Evolutionary conservation across 352 stramenopile species (phyloP).

Genomic region (Pythium sp.): DNA sequence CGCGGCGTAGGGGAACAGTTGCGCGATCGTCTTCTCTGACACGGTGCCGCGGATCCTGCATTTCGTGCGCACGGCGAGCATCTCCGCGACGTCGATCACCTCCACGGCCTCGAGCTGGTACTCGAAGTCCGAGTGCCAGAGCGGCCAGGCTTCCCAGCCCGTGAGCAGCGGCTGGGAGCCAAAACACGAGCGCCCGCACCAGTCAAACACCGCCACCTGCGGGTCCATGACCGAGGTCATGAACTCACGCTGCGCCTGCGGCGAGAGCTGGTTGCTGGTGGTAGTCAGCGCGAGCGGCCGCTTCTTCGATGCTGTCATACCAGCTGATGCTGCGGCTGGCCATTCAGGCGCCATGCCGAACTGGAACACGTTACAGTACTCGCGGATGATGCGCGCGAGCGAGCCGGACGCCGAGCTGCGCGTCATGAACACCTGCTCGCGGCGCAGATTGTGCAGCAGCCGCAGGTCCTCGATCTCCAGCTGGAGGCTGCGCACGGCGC

Average conservation of each 20-base stretch:
- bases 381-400: conserved; percentile 14
- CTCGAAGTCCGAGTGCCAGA: conserved; percentile 35
- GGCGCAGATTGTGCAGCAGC: conserved; percentile 7
- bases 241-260: conserved; percentile 38
- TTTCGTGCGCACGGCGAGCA: conserved; percentile 34
- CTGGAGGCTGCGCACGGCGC: conserved; percentile 9
- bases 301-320: conserved; percentile 21
- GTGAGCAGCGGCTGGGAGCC: conserved; percentile 32
- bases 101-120: conserved; percentile 38
- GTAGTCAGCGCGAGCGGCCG: conserved; percentile 12
- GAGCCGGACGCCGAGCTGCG: conserved; percentile 7
- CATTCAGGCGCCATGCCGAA: conserved; percentile 6
- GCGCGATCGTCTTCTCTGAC: conserved; percentile 34
- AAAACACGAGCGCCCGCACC: conserved; percentile 32
- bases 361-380: conserved; percentile 18
- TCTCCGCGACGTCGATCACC: conserved; percentile 30
- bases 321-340: neutral
- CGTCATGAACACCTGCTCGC: conserved; percentile 14
- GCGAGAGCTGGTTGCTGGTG: conserved; percentile 17
- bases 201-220: conserved; percentile 40
- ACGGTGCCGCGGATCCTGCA: conserved; percentile 32
- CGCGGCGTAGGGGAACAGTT: conserved; percentile 39
- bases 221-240: conserved; percentile 40
- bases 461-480: conserved; percentile 8
- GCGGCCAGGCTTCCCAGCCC: conserved; percentile 37